Percentiles rank a stretch among this genome's conserved stretches.
phyloP scores from a whole-genome alignment of 2,329 filamentous ascomycete species.

The Emmonsiellopsis sp. region DNA sequence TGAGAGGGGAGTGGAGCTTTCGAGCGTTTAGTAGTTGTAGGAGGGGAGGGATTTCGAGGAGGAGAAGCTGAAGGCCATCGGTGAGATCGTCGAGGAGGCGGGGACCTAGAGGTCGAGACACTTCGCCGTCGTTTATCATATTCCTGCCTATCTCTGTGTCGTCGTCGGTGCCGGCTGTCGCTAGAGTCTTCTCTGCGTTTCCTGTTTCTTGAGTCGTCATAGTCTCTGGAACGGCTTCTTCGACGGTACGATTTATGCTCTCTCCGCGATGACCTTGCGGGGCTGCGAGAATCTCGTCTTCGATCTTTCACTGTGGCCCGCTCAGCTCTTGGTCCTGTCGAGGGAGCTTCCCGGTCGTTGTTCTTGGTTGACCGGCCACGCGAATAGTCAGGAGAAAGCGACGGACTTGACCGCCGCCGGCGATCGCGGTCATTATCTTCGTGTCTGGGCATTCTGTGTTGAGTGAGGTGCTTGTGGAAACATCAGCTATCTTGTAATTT shows the following conservation, averaged over 20 bases:
- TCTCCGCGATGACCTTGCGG: conserved; percentile 5
- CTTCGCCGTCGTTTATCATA: conserved; percentile 16
- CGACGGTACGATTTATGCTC: conserved; percentile 5
- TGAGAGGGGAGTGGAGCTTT: conserved; percentile 38
- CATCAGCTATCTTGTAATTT: not conserved
- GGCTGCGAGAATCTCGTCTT: conserved; percentile 6
- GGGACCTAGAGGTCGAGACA: conserved; percentile 12
- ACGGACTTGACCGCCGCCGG: conserved; percentile 15
- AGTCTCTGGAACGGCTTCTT: conserved; percentile 7
- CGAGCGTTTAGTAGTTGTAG: conserved; percentile 22
- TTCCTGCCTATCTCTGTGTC: conserved; percentile 17
- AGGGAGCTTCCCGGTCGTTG: conserved; percentile 13
- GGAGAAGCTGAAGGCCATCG: conserved; percentile 21
- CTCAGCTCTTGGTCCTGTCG: conserved; percentile 3
- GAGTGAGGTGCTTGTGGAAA: not conserved
- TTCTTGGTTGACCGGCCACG: conserved; percentile 15
- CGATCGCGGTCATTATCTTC: conserved; percentile 15
- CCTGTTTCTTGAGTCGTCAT: conserved; percentile 7
- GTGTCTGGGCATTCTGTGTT: conserved; percentile 19
- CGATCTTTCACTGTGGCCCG: conserved; percentile 2
- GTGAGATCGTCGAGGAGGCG: conserved; percentile 4
- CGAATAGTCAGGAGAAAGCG: conserved; percentile 15
- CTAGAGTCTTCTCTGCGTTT: conserved; percentile 21
- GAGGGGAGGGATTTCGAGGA: conserved; percentile 19
- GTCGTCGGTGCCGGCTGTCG: conserved; percentile 19